Percentiles rank a stretch among this genome's conserved stretches.
Evolutionary conservation across 1,284 basidiomycete genomes (phyloP).

Genomic region (Erythrobasidium hasegawianum): DNA sequence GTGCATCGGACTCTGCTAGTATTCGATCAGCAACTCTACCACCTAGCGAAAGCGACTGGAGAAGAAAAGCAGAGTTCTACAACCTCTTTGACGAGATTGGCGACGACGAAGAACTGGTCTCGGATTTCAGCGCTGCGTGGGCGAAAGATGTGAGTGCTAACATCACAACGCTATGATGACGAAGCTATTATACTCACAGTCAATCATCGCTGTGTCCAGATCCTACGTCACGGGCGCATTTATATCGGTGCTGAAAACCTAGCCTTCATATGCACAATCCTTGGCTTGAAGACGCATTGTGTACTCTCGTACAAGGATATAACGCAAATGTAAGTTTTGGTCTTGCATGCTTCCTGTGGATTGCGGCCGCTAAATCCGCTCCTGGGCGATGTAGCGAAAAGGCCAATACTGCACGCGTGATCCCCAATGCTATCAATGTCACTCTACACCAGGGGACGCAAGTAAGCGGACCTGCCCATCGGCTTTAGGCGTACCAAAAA

Average conservation of each 20-base stretch:
- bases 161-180: too few species aligned
- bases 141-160: slow-evolving; percentile 20
- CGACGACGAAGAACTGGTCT: slow-evolving; percentile 28
- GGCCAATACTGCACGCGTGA: slow-evolving; percentile 97
- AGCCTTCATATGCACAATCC: slow-evolving; percentile 32
- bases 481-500: too few species aligned
- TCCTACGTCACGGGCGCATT: slow-evolving; percentile 26
- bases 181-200: too few species aligned
- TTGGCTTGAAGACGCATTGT: slow-evolving; percentile 21
- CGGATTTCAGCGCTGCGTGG: slow-evolving; percentile 29
- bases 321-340: slow-evolving; percentile 16
- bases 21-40: slow-evolving; percentile 14
- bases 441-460: slow-evolving; percentile 61
- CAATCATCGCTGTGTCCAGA: too few species aligned
- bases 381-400: slow-evolving; percentile 67
- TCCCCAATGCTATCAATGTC: slow-evolving; percentile 94
- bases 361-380: neutral
- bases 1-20: slow-evolving; percentile 3
- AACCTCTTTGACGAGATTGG: slow-evolving; percentile 31
- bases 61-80: slow-evolving; percentile 32
- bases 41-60: slow-evolving; percentile 29
- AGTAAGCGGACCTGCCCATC: too few species aligned
- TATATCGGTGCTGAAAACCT: slow-evolving; percentile 29
- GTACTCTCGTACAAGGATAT: slow-evolving; percentile 30
- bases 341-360: too few species aligned